Base-by-base conservation (phyloP, 2,329 filamentous ascomycete species). In the Claviceps maximensis region DNA sequence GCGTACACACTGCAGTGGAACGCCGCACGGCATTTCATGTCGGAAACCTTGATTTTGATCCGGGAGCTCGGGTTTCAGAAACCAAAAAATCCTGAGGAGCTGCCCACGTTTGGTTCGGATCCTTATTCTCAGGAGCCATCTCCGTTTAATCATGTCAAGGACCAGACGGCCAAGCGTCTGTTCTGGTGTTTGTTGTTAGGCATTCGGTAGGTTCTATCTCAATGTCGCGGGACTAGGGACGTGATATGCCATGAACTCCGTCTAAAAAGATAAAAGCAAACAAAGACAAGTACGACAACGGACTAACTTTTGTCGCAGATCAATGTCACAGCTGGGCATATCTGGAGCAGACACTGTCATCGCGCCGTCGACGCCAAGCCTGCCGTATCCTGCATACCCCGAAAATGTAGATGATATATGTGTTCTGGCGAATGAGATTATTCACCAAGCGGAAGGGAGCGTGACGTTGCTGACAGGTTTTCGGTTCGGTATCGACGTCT, bases 161-260 rank as follows among this genome's bases (percentile, higher is more conserved):
- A 84, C 61, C 84, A 89, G 66, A 78, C 87, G 47, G 81, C 84
- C 47, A 85, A 86, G 64, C 79, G 86, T 57, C 83, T 95, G 42
- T 95, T 94, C 65, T 95, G 89, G 83, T 84, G 87, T 23, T 76
- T 89, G 59, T 82, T 93, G 56, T 79, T 89, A 5, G 84, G 84
- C 36, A 79, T 87, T 55, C 77, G 83, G 78, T 83, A 69, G 19
- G 54, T 42, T 17, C n/a, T 27, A 19, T 21, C 54, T 56, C 19
- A 10, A 21, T 4, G 8, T n/a, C n/a, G 38, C n/a, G 17, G 38
- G 38, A 29, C 8, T 8, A 29, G 4, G 27, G 27, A 29, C 27
- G 27, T 29, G 8, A 29, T n/a, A n/a, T 29, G 27, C 27, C 4
- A 29, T 29, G 27, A 29, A 29, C 27, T 29, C n/a, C n/a, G 27